Evolutionary conservation across 176 grass and related monocot genomes (phyloP), one percentile per base, ranked within the genome.

Genomic region (Paspalum vaginatum): DNA sequence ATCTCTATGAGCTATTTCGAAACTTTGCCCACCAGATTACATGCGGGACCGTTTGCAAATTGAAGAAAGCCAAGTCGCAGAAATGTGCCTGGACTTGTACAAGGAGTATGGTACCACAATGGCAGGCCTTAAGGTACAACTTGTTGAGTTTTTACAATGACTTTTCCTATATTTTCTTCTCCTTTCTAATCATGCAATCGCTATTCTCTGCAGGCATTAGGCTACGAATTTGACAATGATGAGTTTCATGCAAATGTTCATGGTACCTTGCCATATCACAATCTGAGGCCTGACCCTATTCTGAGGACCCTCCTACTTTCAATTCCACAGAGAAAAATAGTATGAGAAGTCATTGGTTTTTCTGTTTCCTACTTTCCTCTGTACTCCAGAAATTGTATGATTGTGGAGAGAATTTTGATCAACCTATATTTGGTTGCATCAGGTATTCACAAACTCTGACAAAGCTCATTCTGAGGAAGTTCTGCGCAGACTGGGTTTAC

Each of bases 81-180:
- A 90, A 40, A 90, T 90, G 90, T 92, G 90, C 70, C 70, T 92
- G 45, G 79, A 90, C 45, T 70, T 92, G 27, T 95, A 95, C 45
- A 95, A 80, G 65, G 93, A 95, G 72, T 88, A 88, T 88, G 93
- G 90, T 67, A 95, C 85, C 7, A 92, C 93, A 65, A 92, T 95
- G 93, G 87, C 87, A 58, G 93, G 87, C 72, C 84, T 95, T 51
- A 95, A 95, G 87, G 93, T 90, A 59, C 8, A 55, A 21, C 12
- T 52, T 16, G 6, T 50, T 59, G 11, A 84, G 37, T 61, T 11
- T 61, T 61, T 39, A 45, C 15, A 62, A 44, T 40, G 75, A 76
- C 21, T 11, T 41, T 13, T 15, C 48, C 22, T 64, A 1, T 24
- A 60, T 65, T 78, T 55, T 16, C 1, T 39, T n/a, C 50, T 80